Evolutionary conservation across 305 asterid genomes (phyloP).

Genomic region (Fraxinus xanthoxyloides): DNA sequence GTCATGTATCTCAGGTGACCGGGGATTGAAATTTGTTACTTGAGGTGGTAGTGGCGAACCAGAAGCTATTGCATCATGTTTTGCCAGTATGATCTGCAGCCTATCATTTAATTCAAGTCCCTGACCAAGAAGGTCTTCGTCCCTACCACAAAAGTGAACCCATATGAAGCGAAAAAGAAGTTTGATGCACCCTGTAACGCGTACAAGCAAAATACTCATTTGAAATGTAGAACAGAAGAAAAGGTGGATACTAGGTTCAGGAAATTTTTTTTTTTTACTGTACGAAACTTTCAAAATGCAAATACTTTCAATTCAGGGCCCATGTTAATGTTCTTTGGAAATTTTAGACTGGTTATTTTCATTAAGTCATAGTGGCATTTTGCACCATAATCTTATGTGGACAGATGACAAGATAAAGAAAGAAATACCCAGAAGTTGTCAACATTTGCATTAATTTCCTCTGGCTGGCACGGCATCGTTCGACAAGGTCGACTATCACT

Average conservation of each 20-base stretch:
- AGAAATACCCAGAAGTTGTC: slow-evolving; percentile 56
- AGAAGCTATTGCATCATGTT: slow-evolving; percentile 81
- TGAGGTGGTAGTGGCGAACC: slow-evolving; percentile 62
- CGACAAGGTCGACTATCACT: slow-evolving; percentile 87
- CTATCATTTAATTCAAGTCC: slow-evolving; percentile 88
- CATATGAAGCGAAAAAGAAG: neutral
- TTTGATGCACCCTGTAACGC: neutral
- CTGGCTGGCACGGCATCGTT: slow-evolving; percentile 80
- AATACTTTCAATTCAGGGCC: neutral
- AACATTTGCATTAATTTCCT: slow-evolving; percentile 82
- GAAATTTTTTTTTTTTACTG: neutral
- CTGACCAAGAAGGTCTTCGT: slow-evolving; percentile 81
- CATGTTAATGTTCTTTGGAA: neutral
- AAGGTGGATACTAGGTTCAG: neutral
- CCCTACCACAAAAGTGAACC: slow-evolving; percentile 41
- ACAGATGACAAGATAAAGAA: neutral
- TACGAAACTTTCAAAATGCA: neutral
- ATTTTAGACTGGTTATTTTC: neutral
- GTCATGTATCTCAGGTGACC: slow-evolving; percentile 32
- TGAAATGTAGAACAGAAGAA: neutral
- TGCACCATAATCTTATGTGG: neutral
- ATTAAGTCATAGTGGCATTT: neutral
- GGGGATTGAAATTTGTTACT: slow-evolving; percentile 20
- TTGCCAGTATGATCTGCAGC: slow-evolving; percentile 67
- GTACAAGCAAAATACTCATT: neutral